Base-by-base conservation (phyloP, 2,329 filamentous ascomycete species). In the Aspergillus carbonarius region DNA sequence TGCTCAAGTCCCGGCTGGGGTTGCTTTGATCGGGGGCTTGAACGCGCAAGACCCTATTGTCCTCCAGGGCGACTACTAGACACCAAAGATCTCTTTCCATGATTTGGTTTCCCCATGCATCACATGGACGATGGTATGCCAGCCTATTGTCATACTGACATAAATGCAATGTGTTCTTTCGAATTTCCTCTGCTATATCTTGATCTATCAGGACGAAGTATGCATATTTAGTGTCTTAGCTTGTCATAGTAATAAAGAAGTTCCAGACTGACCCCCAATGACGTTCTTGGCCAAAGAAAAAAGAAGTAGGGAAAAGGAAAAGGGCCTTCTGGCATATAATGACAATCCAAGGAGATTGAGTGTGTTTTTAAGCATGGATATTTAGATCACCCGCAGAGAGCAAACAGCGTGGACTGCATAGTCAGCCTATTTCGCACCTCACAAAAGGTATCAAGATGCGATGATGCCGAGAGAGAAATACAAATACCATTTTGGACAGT, bases 21-120 rank as follows among this genome's bases (percentile, higher is more conserved):
- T 88, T 55, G 82, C 84, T 8, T 71, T 88, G 55, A 84, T 88
- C 60, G 86, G 86, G 2, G 79, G 84, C 6, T 81, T 84, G 18
- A 82, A 79, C 70, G 83, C 83, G 9, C 82, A 85, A 67, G 82
- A 85, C 62, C 77, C 79, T 37, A 83, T 86, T 62, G 78, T 74
- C 30, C 50, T 72, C 32, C 67, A 74, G 49, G 70, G 68, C 13
- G 60, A 52, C 8, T 59, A 32, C 25, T 61, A 40, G 51, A 34
- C 18, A 17, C 12, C 37, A 34, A 18, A 18, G n/a, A 23, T 23
- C 5, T 23, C 5, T n/a, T 20, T 1, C 18, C 9, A 13, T 17
- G 25, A 13, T 34, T 20, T 37, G 20, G 17, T 12, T 15, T n/a
- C 25, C 13, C 25, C 44, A 8, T 30, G 23, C 15, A 9, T 48